Percentiles rank a stretch among this genome's conserved stretches.
Conservation (phyloP, 1,139 yeast species). For the Cylindricascospora bacillispora region DNA sequence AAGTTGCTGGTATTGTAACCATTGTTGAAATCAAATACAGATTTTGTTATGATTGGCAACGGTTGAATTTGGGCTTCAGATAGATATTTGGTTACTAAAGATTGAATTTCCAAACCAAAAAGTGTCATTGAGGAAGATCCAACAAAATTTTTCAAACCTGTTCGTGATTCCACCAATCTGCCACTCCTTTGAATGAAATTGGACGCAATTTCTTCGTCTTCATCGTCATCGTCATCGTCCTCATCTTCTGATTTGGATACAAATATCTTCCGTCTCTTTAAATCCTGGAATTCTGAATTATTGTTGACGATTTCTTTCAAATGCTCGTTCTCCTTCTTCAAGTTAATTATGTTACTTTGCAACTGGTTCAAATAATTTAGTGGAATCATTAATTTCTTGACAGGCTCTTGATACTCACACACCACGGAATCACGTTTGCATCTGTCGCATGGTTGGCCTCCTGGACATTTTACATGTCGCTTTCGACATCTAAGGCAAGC, state of each 20-base stretch:
- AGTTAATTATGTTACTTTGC: conserved; percentile 46
- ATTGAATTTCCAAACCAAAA: conserved; percentile 64
- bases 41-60: conserved; percentile 6
- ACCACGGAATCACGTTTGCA: conserved; percentile 45
- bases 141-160: conserved; percentile 62
- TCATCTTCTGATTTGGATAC: not conserved
- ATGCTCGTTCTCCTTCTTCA: conserved; percentile 42
- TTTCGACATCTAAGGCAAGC: conserved; percentile 60
- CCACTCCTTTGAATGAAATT: conserved; percentile 63
- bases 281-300: not conserved
- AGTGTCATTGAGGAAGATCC: conserved; percentile 76
- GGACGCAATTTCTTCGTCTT: conserved; percentile 39
- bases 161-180: conserved; percentile 54
- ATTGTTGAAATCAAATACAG: not conserved
- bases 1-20: not conserved
- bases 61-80: conserved; percentile 10
- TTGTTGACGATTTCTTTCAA: conserved; percentile 18
- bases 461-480: conserved; percentile 71
- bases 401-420: conserved; percentile 71
- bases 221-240: conserved; percentile 3
- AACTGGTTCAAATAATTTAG: conserved; percentile 57
- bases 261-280: not conserved
- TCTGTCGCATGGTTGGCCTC: conserved; percentile 63
- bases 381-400: conserved; percentile 65
- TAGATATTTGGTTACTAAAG: conserved; percentile 27